Base-by-base conservation (phyloP, 116 monocot genomes). In the Zostera marina region DNA sequence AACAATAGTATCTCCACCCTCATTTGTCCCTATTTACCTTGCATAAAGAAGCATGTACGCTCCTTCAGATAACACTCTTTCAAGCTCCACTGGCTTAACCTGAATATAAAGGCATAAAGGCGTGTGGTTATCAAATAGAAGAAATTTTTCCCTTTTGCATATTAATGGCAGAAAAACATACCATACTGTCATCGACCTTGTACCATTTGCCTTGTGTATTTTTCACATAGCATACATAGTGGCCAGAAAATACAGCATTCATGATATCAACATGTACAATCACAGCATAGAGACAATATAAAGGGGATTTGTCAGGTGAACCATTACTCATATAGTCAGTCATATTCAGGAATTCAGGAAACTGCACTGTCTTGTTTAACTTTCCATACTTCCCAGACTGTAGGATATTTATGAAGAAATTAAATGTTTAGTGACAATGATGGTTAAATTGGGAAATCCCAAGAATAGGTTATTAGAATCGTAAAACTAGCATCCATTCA, bases 31-130 rank as follows among this genome's bases (percentile, higher is more conserved):
- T 52, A 15, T 22, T 67, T 74, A 96, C 96, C 96, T 82, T 42
- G 96, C 80, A 62, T 96, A 96, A 56, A 96, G 67, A 65, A 96
- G 96, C 81, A 94, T 66, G 71, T 94, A 94, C 22, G 94, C 94
- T 65, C 65, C 59, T 60, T 94, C 73, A 3, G 85, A 77, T 47
- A 94, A 60, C 49, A 94, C 94, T 32, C 48, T 71, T 25, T 80
- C 75, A 45, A 77, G 58, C 0, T 78, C 80, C 68, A 88, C 94
- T 13, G 70, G 68, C 66, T 88, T 81, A 47, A 85, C 88, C 94
- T 94, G 58, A 52, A 73, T 56, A 56, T 39, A 5, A 56, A 25
- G n/a, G 15, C 41, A 24, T 38, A 26, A 55, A 24, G 14, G 13
- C n/a, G n/a, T n/a, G n/a, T n/a, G n/a, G n/a, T n/a, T 32, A 32